These are phyloP conservation scores for Fusarium concolor DNA, from an alignment of 2,329 filamentous ascomycete species.

Conservation along the genomic window DNA sequence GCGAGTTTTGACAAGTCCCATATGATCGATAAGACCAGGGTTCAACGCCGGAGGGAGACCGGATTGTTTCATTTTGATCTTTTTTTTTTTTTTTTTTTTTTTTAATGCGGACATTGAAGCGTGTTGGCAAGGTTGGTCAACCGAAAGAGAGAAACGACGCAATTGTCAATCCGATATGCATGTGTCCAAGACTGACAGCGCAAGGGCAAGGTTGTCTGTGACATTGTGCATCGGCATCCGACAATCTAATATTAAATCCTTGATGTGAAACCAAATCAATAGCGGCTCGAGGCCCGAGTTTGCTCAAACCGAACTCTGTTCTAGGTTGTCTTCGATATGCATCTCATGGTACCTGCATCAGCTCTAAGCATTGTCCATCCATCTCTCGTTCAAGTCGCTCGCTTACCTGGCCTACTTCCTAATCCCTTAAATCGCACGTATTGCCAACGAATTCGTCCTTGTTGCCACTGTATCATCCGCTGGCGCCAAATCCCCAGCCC, in stretches of 20 bases:
- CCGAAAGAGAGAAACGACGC: conserved; percentile 8
- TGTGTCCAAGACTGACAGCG: conserved; percentile 18
- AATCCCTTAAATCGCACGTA: conserved; percentile 4
- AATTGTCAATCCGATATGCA: conserved; percentile 12
- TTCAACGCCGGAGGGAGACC: not conserved
- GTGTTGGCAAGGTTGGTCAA: not conserved
- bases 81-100: not conserved
- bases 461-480: conserved; percentile 8
- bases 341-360: conserved; percentile 37
- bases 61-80: not conserved
- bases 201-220: not conserved
- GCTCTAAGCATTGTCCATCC: conserved; percentile 7
- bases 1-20: conserved; percentile 29
- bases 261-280: conserved; percentile 22
- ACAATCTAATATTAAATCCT: conserved; percentile 1
- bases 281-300: conserved; percentile 17
- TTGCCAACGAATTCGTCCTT: conserved; percentile 5
- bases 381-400: too few relatives aligned
- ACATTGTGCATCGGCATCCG: not conserved
- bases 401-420: not conserved
- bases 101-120: not conserved
- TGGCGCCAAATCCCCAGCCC: conserved; percentile 27
- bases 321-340: conserved; percentile 11
- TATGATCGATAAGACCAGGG: conserved; percentile 2
- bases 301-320: conserved; percentile 8